Base-by-base conservation (phyloP, 2,329 filamentous ascomycete genomes). In the Dactylellina leptospora region DNA sequence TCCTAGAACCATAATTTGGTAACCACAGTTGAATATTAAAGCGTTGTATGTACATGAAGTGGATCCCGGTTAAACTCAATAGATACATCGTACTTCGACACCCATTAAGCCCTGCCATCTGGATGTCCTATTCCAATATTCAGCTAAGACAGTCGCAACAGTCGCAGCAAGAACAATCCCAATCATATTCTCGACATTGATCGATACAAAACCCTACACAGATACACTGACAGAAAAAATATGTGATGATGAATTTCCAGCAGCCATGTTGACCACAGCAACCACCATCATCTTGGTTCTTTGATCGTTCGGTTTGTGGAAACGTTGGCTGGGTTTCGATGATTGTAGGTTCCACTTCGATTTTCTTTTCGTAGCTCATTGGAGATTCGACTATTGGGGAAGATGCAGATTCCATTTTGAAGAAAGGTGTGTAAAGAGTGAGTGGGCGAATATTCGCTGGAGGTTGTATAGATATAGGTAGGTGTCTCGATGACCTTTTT, bases 361-460 rank as follows among this genome's bases (percentile, higher is more conserved):
- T n/a, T 44, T 66, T 66, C 61, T 66, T 66, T 51, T 66, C 61
- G 44, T 66, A 66, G 30, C n/a, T 23, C 61, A 66, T 66, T 4
- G 40, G 61, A 11, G 61, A 56, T 13, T 56, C 51, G 44, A 11
- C 16, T 10, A 30, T 51, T 42, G 61, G 61, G 6, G 60, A 56
- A n/a, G 50, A 50, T 25, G 42, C 23, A 23, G 60, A 42, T 11
- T n/a, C 51, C 61, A 66, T 66, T 33, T 66, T 64, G n/a, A n/a
- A n/a, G n/a, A n/a, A n/a, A n/a, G n/a, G n/a, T n/a, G n/a, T n/a
- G n/a, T n/a, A n/a, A n/a, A n/a, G n/a, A n/a, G n/a, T n/a, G n/a
- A n/a, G n/a, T n/a, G n/a, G n/a, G n/a, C n/a, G n/a, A n/a, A n/a
- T n/a, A n/a, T n/a, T n/a, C n/a, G n/a, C n/a, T n/a, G n/a, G n/a